These are phyloP conservation scores for Trametes punicea DNA, from an alignment of 768 basidiomycete species.

Conservation along the genomic window DNA sequence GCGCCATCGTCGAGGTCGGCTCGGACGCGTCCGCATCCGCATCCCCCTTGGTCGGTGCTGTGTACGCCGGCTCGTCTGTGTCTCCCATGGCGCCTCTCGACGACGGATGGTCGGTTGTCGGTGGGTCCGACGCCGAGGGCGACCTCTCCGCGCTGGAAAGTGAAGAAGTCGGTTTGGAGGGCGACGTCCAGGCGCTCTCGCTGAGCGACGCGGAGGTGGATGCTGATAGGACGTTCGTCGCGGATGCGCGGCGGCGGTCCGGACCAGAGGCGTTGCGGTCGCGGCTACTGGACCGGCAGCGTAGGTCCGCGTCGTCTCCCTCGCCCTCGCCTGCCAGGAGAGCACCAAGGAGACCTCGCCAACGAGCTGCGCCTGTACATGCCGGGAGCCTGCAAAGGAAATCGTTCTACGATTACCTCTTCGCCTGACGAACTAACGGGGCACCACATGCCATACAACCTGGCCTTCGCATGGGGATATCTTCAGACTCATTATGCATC, in stretches of 20 bases:
- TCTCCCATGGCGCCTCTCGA: slow-evolving; percentile 23
- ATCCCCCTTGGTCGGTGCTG: slow-evolving; percentile 29
- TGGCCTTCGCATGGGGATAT: too few relatives aligned
- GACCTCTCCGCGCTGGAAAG: slow-evolving; percentile 13
- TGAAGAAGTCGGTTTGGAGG: slow-evolving; percentile 28
- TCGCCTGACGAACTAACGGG: slow-evolving; percentile 13
- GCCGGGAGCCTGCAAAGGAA: neutral
- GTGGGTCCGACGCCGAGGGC: slow-evolving; percentile 27
- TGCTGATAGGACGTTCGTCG: slow-evolving; percentile 20
- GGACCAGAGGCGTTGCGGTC: slow-evolving; percentile 29
- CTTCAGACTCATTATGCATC: too few relatives aligned
- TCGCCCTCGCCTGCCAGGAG: slow-evolving; percentile 51
- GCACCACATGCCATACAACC: too few relatives aligned
- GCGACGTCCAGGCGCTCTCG: slow-evolving; percentile 32
- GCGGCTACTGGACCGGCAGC: slow-evolving; percentile 30
- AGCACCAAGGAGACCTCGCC: slow-evolving; percentile 23
- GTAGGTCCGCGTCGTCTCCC: slow-evolving; percentile 47
- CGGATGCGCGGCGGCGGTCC: slow-evolving; percentile 22
- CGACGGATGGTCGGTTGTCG: slow-evolving; percentile 40
- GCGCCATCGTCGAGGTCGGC: slow-evolving; percentile 25
- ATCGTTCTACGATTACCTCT: slow-evolving; percentile 30
- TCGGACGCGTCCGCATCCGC: slow-evolving; percentile 27
- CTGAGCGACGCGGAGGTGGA: slow-evolving; percentile 32
- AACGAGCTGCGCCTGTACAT: slow-evolving; percentile 16
- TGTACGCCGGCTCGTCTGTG: neutral